Evolutionary conservation across 1,284 basidiomycete species (phyloP), one percentile per base, ranked within the genome.

Genomic region (Rhodotorula sp.): DNA sequence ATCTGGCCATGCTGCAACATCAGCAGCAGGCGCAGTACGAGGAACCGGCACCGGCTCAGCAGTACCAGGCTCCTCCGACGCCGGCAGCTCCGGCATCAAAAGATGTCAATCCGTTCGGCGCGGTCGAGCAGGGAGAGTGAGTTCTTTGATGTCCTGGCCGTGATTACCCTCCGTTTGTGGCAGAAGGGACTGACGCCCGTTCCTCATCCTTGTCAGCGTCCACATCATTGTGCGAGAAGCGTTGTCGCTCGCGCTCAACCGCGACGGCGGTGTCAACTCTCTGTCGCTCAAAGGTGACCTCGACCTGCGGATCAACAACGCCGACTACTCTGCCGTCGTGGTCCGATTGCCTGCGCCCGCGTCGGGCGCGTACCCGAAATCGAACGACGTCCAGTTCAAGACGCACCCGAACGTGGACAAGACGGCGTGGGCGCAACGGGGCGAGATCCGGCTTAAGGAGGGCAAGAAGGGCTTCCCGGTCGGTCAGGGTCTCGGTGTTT

Each of bases 331-430:
- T n/a, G 90, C 91, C 75, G 83, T 97, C 78, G 88, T 87, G 70
- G 84, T 98, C 61, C 83, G 84, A 15, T 86, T 98, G 48, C 83
- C 87, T 2, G 85, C 87, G 1, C 79, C 81, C 5, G 68, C 78
- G 3, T 65, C 76, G 8, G 84, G 87, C 51, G 81, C 86, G n/a
- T 84, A 86, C 18, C 86, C 88, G 72, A 88, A 91, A 77, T 84
- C 86, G n/a, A 83, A 83, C 67, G 88, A 87, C 62, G 83, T 97
- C 51, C 93, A 95, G 82, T 97, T 95, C 87, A 97, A 97, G 83
- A 94, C 97, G 78, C 95, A 97, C 79, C 95, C 96, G 12, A 91
- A 97, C 73, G 91, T 97, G 10, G 91, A 90, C 78, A 97, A 94
- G 83, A 93, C 94, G 73, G 85, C 84, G 0, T 88, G 90, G 63